phyloP scores from a whole-genome alignment of 2,329 filamentous ascomycete species.

The Arthrobotrys megalospora region DNA sequence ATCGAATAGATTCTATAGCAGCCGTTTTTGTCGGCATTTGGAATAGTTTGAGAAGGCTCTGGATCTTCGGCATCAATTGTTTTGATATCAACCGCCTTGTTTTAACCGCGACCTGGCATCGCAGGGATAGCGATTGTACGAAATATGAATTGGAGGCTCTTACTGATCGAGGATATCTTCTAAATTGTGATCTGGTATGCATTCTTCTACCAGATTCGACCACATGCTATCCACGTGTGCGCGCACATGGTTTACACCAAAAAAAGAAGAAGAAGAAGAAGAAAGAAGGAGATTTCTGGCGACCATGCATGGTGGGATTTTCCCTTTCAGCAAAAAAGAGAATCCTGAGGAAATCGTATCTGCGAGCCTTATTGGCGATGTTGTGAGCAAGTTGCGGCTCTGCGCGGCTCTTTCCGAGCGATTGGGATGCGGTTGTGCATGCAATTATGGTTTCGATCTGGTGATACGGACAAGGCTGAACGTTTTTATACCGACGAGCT shows the following conservation, averaged over 20 bases:
- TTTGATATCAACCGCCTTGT: too few relatives aligned
- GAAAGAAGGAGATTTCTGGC: too few relatives aligned
- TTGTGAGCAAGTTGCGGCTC: not conserved
- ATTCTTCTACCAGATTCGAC: too few relatives aligned
- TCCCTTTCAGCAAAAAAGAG: not conserved
- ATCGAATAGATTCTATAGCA: not conserved
- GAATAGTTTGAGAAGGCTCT: too few relatives aligned
- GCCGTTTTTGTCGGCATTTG: too few relatives aligned
- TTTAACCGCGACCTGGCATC: too few relatives aligned
- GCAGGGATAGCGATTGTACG: too few relatives aligned
- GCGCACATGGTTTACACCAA: not conserved
- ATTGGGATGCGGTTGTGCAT: constrained; percentile 7
- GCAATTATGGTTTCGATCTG: not conserved
- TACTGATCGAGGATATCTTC: too few relatives aligned
- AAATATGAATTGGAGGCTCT: too few relatives aligned
- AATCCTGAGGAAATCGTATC: not conserved
- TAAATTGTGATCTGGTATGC: too few relatives aligned
- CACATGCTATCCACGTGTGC: not conserved
- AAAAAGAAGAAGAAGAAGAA: not conserved
- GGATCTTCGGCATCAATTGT: too few relatives aligned
- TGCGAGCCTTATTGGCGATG: not conserved
- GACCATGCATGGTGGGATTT: too few relatives aligned
- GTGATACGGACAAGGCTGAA: constrained; percentile 19
- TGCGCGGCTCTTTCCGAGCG: constrained; percentile 14
- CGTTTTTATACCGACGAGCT: not conserved